A percentile compares a stretch with the other conserved stretches of the same genome.
These are phyloP conservation scores for Yamadazyma conglobata DNA, from an alignment of 1,139 yeast genomes.

Conservation along the genomic window DNA sequence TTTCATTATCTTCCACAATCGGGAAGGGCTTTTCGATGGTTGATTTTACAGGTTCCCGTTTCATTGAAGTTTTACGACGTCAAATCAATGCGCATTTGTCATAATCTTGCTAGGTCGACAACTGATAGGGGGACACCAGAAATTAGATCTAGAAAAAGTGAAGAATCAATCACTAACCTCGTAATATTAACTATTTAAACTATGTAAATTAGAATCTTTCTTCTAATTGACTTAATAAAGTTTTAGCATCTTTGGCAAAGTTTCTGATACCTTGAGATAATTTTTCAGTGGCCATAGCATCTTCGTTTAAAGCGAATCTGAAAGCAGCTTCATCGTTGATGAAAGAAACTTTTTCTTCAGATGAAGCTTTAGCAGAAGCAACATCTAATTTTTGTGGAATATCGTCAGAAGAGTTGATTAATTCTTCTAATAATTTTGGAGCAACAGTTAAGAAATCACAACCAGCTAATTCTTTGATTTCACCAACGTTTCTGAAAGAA, in stretches of 20 bases:
- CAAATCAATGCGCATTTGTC: not conserved
- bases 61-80: not conserved
- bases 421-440: constrained; percentile 88
- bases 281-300: constrained; percentile 98
- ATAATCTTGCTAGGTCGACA: no score
- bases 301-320: constrained; percentile 92
- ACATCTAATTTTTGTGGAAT: constrained; percentile 80
- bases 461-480: constrained; percentile 96
- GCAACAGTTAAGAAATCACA: constrained; percentile 95
- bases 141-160: no score
- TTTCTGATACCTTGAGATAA: constrained; percentile 96
- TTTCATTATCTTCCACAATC: constrained; percentile 48
- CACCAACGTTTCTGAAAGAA: constrained; percentile 96
- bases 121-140: no score
- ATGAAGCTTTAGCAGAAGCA: constrained; percentile 49
- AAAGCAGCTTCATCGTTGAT: constrained; percentile 83
- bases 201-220: constrained; percentile 53
- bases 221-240: constrained; percentile 77
- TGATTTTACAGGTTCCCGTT: constrained; percentile 23
- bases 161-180: no score
- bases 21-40: constrained; percentile 59
- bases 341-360: constrained; percentile 70
- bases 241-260: constrained; percentile 91
- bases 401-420: constrained; percentile 69
- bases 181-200: no score